These are phyloP conservation scores for Simplicillium aogashimaense DNA, from an alignment of 2,329 filamentous ascomycete genomes.

Conservation along the genomic window DNA sequence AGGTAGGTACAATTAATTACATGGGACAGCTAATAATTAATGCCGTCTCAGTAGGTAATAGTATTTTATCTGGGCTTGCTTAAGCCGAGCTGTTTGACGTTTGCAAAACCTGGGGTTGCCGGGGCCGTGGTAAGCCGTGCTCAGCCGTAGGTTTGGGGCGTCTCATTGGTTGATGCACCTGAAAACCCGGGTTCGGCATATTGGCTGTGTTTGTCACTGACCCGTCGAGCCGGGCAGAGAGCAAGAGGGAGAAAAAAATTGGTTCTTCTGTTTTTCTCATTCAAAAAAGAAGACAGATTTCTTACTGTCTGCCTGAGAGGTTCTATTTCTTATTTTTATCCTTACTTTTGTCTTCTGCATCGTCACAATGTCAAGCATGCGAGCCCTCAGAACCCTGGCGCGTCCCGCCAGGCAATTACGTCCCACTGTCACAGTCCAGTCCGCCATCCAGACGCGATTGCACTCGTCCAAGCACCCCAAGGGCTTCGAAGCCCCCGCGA, in stretches of 20 bases:
- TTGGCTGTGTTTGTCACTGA: no score
- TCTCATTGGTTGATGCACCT: no score
- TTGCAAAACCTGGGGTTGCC: slow-evolving; percentile 8
- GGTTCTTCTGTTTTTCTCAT: no score
- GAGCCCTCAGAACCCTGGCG: slow-evolving; percentile 18
- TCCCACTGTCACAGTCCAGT: slow-evolving; percentile 17
- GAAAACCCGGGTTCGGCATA: no score
- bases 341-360: neutral
- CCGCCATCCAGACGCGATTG: slow-evolving; percentile 25
- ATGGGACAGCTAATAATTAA: no score
- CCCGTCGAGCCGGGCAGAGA: no score
- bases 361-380: slow-evolving; percentile 9
- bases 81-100: slow-evolving; percentile 7
- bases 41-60: no score
- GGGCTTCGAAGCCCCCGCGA: slow-evolving; percentile 58
- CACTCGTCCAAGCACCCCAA: slow-evolving; percentile 51
- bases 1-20: no score
- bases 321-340: neutral
- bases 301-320: no score
- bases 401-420: slow-evolving; percentile 14
- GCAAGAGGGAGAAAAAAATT: no score
- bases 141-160: slow-evolving; percentile 19
- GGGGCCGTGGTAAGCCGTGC: slow-evolving; percentile 33
- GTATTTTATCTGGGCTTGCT: slow-evolving; percentile 1
- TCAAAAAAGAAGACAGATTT: no score